Evolutionary conservation across 2,329 filamentous ascomycete genomes (phyloP).

Genomic region (Microsporum canis): DNA sequence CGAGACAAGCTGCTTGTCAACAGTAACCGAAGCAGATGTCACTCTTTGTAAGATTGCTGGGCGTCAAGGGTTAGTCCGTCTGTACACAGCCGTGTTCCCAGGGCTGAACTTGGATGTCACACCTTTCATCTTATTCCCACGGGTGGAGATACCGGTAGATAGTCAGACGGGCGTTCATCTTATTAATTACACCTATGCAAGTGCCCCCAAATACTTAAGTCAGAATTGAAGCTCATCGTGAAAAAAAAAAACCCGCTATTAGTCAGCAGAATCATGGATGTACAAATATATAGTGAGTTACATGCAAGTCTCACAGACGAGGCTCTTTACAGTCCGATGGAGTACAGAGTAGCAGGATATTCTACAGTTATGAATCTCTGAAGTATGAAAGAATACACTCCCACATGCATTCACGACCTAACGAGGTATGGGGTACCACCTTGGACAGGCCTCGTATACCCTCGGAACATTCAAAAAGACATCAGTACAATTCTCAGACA

Average conservation of each 20-base stretch:
- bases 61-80: neutral
- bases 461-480: neutral
- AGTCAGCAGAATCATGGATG: neutral
- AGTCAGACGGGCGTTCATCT: neutral
- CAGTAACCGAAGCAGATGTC: conserved; percentile 86
- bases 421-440: neutral
- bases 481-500: neutral
- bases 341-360: neutral
- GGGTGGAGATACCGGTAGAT: neutral
- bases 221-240: no score
- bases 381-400: neutral
- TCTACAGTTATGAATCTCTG: neutral
- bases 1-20: conserved; percentile 81
- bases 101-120: neutral
- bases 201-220: neutral
- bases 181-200: neutral
- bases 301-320: neutral
- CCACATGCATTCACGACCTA: neutral
- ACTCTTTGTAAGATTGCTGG: conserved; percentile 86
- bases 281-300: neutral
- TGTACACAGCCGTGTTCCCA: neutral
- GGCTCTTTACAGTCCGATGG: neutral
- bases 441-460: neutral
- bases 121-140: neutral
- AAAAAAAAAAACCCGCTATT: neutral